Evolutionary conservation across 2,329 filamentous ascomycete species (phyloP).

Genomic region (Aureobasidium vineae): DNA sequence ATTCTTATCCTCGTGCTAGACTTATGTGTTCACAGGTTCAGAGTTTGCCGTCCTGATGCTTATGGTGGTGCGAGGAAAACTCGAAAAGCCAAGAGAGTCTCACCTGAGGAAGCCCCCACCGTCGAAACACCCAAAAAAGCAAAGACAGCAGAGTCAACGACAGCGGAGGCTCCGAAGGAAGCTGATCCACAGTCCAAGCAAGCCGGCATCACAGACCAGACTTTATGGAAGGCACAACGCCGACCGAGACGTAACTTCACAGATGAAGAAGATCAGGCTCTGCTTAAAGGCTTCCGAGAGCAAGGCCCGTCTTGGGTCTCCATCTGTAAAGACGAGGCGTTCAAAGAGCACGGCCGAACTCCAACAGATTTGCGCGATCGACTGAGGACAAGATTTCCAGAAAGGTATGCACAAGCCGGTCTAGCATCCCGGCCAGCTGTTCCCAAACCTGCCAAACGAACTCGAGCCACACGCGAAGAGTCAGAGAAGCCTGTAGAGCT

Average conservation of each 20-base stretch:
- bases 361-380: constrained; percentile 62
- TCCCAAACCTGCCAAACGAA: constrained; percentile 29
- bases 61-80: constrained; percentile 38
- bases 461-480: constrained; percentile 15
- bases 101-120: neutral
- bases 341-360: constrained; percentile 53
- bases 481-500: neutral
- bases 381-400: constrained; percentile 59
- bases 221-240: constrained; percentile 39
- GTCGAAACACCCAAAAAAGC: neutral
- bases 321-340: constrained; percentile 55
- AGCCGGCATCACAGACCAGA: neutral
- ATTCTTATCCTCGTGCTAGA: constrained; percentile 33
- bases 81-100: constrained; percentile 8
- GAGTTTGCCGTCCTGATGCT: constrained; percentile 54
- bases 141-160: neutral
- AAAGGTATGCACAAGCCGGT: constrained; percentile 54
- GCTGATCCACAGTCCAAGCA: neutral
- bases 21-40: constrained; percentile 41
- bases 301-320: constrained; percentile 60
- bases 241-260: constrained; percentile 58
- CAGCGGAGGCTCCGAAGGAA: neutral
- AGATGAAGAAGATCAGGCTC: constrained; percentile 55
- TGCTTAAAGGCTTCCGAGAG: constrained; percentile 58
- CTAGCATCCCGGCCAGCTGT: constrained; percentile 41